Percentiles rank a stretch among this genome's conserved stretches.
Evolutionary conservation across 345 rosid species (phyloP).

Genomic region (Psidium friedrichsthalianum): DNA sequence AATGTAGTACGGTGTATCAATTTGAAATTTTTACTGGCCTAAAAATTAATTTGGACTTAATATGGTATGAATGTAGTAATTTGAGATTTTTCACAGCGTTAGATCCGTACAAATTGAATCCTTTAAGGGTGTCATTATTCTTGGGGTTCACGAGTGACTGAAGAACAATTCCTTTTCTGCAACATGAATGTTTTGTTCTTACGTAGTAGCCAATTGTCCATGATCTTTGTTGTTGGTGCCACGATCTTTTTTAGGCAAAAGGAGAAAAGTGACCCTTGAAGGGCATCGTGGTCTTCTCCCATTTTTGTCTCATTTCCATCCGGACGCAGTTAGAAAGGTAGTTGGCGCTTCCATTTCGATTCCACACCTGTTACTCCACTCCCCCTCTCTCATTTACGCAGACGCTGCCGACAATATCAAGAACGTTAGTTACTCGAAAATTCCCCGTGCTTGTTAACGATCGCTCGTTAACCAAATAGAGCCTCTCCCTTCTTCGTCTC

Average conservation of each 20-base stretch:
- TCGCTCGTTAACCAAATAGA: not conserved
- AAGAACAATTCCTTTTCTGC: too few relatives aligned
- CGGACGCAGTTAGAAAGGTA: not conserved
- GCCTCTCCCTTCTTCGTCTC: not conserved
- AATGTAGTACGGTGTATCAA: too few relatives aligned
- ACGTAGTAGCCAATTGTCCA: not conserved
- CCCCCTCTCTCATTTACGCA: not conserved
- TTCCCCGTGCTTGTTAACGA: not conserved
- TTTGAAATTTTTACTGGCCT: too few relatives aligned
- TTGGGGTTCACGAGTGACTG: too few relatives aligned
- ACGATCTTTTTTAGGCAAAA: not conserved
- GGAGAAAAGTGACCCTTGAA: not conserved
- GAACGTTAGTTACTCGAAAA: not conserved
- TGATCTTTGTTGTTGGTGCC: not conserved
- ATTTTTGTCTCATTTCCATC: not conserved
- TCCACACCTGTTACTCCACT: not conserved
- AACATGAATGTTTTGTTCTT: not conserved
- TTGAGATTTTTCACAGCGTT: too few relatives aligned
- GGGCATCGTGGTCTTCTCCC: not conserved
- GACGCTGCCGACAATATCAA: not conserved
- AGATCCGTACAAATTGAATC: too few relatives aligned
- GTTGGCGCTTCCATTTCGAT: not conserved
- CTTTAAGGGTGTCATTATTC: too few relatives aligned
- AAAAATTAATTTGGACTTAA: too few relatives aligned
- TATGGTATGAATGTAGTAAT: accelerated